A percentile compares a stretch with the other conserved stretches of the same genome.
phyloP scores from a whole-genome alignment of 768 basidiomycete species.

The Lactarius hatsudake region DNA sequence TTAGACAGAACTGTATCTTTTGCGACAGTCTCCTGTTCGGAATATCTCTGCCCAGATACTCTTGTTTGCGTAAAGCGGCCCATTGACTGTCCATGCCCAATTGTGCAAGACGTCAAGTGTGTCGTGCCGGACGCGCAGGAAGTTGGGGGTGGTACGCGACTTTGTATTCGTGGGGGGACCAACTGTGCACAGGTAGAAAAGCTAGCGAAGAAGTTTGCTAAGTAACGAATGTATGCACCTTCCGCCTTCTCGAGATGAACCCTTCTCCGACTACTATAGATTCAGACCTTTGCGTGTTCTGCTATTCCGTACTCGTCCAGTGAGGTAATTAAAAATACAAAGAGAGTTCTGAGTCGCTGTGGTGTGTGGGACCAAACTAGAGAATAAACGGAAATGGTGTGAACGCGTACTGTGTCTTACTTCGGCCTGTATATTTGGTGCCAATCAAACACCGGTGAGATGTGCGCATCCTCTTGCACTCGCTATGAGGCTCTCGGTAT shows the following conservation, averaged over 20 bases:
- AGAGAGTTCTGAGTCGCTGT: too few species aligned
- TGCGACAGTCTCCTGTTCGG: slow-evolving; percentile 62
- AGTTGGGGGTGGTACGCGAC: slow-evolving; percentile 53
- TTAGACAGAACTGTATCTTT: not conserved
- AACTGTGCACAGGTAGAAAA: slow-evolving; percentile 62
- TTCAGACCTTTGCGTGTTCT: not conserved
- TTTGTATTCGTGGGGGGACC: slow-evolving; percentile 65
- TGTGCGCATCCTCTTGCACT: too few species aligned
- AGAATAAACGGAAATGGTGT: not conserved
- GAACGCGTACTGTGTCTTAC: not conserved
- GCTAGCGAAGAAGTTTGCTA: slow-evolving; percentile 43
- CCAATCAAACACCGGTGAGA: too few species aligned
- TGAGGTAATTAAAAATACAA: not conserved
- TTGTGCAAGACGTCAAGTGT: slow-evolving; percentile 74
- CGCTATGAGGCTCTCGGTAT: too few species aligned
- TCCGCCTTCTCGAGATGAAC: not conserved
- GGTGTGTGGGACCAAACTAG: not conserved
- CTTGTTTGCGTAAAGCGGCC: slow-evolving; percentile 63
- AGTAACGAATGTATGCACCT: slow-evolving; percentile 26
- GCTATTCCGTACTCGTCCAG: not conserved
- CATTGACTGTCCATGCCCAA: slow-evolving; percentile 75
- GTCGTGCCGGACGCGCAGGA: slow-evolving; percentile 61
- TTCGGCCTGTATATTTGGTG: not conserved
- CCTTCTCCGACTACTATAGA: not conserved
- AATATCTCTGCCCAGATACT: slow-evolving; percentile 74